Conservation (phyloP, 345 rosid genomes). For the Corymbia maculata region DNA sequence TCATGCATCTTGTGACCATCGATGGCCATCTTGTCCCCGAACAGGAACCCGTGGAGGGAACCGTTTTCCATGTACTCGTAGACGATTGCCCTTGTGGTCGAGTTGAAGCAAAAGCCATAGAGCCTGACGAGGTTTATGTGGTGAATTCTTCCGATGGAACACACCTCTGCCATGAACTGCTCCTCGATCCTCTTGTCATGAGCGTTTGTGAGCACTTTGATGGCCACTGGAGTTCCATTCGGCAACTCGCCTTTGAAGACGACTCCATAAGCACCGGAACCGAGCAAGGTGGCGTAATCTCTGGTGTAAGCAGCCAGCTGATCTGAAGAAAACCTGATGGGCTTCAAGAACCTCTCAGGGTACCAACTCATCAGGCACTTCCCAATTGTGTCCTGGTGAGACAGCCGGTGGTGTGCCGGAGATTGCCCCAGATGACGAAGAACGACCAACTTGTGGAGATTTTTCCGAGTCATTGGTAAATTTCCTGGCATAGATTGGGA, state of each 20-base stretch:
- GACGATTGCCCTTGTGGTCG: fast-evolving
- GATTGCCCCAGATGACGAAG: neutral
- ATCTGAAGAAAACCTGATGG: constrained; percentile 8
- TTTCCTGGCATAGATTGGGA: neutral
- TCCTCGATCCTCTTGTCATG: no score
- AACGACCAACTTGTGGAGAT: no score
- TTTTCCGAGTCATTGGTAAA: neutral
- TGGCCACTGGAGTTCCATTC: no score
- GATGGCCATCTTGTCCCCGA: fast-evolving
- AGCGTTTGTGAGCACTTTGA: no score
- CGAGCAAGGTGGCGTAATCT: neutral
- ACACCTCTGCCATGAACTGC: no score
- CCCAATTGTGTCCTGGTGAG: neutral
- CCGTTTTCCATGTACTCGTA: no score
- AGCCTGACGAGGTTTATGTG: no score
- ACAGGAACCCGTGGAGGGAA: no score
- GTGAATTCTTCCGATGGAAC: no score
- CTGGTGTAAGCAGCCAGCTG: neutral
- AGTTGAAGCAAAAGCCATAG: no score
- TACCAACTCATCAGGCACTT: neutral
- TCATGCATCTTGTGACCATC: no score
- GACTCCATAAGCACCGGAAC: neutral
- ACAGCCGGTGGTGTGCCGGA: fast-evolving
- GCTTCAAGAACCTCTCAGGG: constrained; percentile 14
- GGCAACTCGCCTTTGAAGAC: neutral